Percentiles rank a stretch among this genome's conserved stretches.
Evolutionary conservation across 1,139 yeast genomes (phyloP).

Genomic region (Saccharomyces hybrid): DNA sequence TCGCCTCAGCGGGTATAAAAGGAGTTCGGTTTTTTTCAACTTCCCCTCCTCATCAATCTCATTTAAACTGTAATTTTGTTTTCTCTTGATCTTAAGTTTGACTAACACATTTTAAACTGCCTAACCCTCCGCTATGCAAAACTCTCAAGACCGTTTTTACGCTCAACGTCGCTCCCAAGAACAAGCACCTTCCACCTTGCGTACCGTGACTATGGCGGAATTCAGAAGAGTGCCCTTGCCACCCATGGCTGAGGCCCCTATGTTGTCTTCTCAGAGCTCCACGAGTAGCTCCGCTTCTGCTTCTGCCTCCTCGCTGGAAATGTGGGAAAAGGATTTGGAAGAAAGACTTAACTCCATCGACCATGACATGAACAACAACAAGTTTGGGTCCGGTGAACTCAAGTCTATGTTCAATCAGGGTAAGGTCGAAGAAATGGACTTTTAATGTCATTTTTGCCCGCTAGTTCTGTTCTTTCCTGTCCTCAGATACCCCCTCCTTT

Average conservation of each 20-base stretch:
- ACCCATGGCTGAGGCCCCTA: constrained; percentile 19
- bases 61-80: no score
- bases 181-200: constrained; percentile 4
- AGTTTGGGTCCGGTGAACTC: constrained; percentile 25
- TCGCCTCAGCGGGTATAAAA: background rate
- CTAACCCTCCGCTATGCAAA: background rate
- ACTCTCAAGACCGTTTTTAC: background rate
- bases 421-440: constrained; percentile 13
- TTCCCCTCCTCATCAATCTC: background rate
- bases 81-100: background rate
- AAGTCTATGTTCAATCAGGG: constrained; percentile 14
- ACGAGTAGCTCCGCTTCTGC: constrained; percentile 18
- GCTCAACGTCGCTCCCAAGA: constrained; percentile 3
- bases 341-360: constrained; percentile 36
- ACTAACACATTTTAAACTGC: background rate
- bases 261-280: constrained; percentile 27
- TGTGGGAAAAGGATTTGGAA: constrained; percentile 43
- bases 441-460: constrained; percentile 4
- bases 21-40: background rate
- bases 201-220: constrained; percentile 4
- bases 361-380: constrained; percentile 26
- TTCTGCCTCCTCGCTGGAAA: constrained; percentile 39
- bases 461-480: background rate
- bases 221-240: constrained; percentile 51
- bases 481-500: background rate